Conservation (phyloP, 345 rosid genomes). For the Arabidopsis suecica region DNA sequence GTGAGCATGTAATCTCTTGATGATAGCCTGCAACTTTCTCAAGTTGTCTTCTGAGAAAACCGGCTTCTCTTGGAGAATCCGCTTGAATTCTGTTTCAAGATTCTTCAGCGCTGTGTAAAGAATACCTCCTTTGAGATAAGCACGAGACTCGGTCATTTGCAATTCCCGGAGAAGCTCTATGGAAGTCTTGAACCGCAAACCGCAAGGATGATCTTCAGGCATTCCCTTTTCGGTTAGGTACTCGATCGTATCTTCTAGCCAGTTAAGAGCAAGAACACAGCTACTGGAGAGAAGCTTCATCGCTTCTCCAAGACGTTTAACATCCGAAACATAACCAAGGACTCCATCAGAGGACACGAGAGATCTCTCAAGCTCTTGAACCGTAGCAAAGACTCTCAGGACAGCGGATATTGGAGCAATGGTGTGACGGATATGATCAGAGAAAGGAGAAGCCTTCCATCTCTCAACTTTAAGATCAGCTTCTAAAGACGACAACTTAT, state of each 20-base stretch:
- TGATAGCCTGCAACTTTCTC: conserved; percentile 56
- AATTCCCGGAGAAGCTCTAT: conserved; percentile 53
- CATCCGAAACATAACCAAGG: conserved; percentile 51
- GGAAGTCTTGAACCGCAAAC: conserved; percentile 50
- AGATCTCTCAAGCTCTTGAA: conserved; percentile 58
- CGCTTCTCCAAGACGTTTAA: conserved; percentile 66
- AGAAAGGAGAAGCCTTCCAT: conserved; percentile 50
- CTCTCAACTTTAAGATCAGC: conserved; percentile 49
- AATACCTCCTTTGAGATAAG: conserved; percentile 54
- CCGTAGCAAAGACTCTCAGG: conserved; percentile 52
- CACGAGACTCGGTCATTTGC: conserved; percentile 47
- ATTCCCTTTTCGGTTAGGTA: conserved; percentile 55
- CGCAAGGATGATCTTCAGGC: conserved; percentile 47
- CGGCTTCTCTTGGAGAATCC: conserved; percentile 50
- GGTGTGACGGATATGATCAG: conserved; percentile 60
- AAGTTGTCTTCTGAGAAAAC: conserved; percentile 41
- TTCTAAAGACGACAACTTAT: conserved; percentile 52
- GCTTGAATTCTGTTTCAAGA: conserved; percentile 58
- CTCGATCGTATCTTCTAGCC: conserved; percentile 64
- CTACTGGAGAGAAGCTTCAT: conserved; percentile 66
- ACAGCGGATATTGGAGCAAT: conserved; percentile 66
- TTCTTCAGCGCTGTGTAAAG: conserved; percentile 56
- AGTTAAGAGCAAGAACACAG: conserved; percentile 70
- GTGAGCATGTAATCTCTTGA: conserved; percentile 50
- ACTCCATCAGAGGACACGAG: conserved; percentile 42